Conservation (phyloP, 805 yeast species). For the Zygosaccharomyces kombuchaensis region DNA sequence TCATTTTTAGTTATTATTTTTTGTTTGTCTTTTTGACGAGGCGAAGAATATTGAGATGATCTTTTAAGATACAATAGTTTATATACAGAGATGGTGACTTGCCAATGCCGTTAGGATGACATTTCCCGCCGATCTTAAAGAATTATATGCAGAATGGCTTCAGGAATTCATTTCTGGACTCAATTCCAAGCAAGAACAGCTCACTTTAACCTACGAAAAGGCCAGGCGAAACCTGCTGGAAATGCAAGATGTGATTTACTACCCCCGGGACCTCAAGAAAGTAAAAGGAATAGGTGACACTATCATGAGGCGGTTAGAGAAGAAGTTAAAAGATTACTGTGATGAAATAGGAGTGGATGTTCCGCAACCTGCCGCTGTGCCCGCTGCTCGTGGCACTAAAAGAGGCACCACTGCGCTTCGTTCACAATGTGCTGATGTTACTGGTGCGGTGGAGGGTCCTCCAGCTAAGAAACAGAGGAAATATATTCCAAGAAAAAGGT, state of each 20-base stretch:
- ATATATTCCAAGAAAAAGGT: conserved; percentile 68
- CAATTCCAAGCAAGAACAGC: conserved; percentile 47
- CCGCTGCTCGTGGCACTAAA: conserved; percentile 11
- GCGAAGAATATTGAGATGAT: not conserved
- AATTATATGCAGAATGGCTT: conserved; percentile 54
- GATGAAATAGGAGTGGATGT: conserved; percentile 42
- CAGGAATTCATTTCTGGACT: conserved; percentile 47
- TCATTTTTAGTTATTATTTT: too few relatives aligned
- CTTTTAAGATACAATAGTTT: not conserved
- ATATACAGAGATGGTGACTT: not conserved
- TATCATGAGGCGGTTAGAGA: conserved; percentile 49
- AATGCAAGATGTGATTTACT: conserved; percentile 42
- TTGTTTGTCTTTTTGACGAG: too few relatives aligned
- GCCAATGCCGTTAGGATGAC: conserved; percentile 31
- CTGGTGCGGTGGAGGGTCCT: conserved; percentile 12
- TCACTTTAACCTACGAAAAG: conserved; percentile 48
- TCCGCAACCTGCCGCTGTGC: conserved; percentile 38
- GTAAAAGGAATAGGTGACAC: conserved; percentile 72
- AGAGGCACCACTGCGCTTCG: conserved; percentile 20
- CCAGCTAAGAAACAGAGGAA: conserved; percentile 30
- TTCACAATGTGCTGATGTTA: not conserved
- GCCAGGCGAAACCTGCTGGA: conserved; percentile 52
- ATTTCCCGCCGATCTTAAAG: conserved; percentile 46
- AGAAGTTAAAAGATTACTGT: conserved; percentile 52
- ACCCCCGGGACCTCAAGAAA: conserved; percentile 54